phyloP scores from a whole-genome alignment of 2,329 filamentous ascomycete species.

The Monilinia aucupariae region DNA sequence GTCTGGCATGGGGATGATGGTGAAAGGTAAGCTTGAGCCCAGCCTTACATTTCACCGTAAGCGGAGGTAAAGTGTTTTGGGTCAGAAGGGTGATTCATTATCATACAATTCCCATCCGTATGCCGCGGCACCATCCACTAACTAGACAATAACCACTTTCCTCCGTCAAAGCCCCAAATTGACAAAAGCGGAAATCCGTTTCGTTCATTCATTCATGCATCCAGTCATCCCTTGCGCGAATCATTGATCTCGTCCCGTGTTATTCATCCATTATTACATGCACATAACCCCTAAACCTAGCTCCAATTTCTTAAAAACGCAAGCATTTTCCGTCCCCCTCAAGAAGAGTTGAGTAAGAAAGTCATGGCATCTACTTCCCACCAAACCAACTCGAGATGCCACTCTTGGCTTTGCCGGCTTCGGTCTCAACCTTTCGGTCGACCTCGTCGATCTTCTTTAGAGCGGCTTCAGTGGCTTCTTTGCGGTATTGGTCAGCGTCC shows the following conservation, averaged over 20 bases:
- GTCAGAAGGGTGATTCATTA: slow-evolving; percentile 3
- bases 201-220: neutral
- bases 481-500: slow-evolving; percentile 55
- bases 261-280: neutral
- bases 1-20: neutral
- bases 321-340: no score
- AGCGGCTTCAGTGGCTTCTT: slow-evolving; percentile 58
- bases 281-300: no score
- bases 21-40: neutral
- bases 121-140: slow-evolving; percentile 9
- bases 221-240: neutral
- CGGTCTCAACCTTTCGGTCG: slow-evolving; percentile 75
- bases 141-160: neutral
- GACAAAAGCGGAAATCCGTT: no score
- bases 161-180: neutral
- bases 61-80: neutral
- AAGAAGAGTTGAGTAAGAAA: neutral
- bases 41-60: neutral
- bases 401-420: slow-evolving; percentile 75
- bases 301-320: no score
- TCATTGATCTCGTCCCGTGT: neutral
- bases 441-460: slow-evolving; percentile 74
- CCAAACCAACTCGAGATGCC: slow-evolving; percentile 84
- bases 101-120: slow-evolving; percentile 4
- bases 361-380: slow-evolving; percentile 42